Evolutionary conservation across 83 land plant genomes (phyloP).

Genomic region (Picea mariana): DNA sequence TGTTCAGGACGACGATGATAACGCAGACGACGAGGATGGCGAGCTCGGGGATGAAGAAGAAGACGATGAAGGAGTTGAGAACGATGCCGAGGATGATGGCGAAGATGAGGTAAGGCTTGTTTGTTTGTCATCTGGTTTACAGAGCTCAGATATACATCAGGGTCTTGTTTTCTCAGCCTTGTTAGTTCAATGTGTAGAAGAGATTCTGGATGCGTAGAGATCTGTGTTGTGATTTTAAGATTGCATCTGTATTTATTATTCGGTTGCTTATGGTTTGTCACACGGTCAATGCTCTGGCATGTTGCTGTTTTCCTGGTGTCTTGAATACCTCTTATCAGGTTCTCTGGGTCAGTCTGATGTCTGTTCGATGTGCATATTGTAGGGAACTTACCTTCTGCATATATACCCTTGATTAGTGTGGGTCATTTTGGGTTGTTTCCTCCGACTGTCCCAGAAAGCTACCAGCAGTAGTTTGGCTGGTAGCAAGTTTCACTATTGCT

Average conservation of each 20-base stretch:
- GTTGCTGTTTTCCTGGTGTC: no score
- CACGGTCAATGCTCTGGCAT: no score
- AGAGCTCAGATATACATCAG: background rate
- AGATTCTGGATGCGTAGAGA: no score
- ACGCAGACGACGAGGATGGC: slow-evolving; percentile 40
- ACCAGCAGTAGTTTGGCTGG: background rate
- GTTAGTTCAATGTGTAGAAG: no score
- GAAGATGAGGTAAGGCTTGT: slow-evolving; percentile 20
- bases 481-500: background rate
- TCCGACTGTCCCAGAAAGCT: background rate
- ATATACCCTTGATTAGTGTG: background rate
- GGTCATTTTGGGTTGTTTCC: background rate
- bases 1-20: slow-evolving; percentile 40
- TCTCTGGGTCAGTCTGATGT: no score
- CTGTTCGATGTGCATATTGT: no score
- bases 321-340: no score
- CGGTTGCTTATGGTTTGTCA: no score
- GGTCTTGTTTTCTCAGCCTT: no score
- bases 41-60: slow-evolving; percentile 41
- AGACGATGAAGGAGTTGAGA: slow-evolving; percentile 24
- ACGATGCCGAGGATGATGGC: slow-evolving; percentile 13
- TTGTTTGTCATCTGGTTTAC: background rate
- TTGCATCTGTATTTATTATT: no score
- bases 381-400: background rate
- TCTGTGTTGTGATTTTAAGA: no score